Base-by-base conservation (phyloP, 2,329 filamentous ascomycete species). In the Samsoniella hepiali region DNA sequence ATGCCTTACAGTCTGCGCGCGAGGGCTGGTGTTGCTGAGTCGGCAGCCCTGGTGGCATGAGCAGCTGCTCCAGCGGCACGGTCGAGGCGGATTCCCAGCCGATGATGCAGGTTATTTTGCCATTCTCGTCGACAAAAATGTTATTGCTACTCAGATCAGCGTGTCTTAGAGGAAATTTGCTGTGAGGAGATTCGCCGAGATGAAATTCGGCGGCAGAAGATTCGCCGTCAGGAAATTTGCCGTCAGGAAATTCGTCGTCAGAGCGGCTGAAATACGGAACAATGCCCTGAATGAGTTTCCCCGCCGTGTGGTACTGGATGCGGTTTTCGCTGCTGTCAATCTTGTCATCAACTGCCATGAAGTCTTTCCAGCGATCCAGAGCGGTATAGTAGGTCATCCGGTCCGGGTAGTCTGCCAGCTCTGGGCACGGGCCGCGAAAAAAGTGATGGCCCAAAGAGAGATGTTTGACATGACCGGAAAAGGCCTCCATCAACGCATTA, bases 71-170 rank as follows among this genome's bases (percentile, higher is more conserved):
- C 17, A 58, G 17, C 1, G 55, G 55, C 55, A 58, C 36, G 40
- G 55, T 58, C 27, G 55, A 74, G 54, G 72, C 65, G 69, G 69
- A 75, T 65, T 75, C 72, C 63, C 71, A 67, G 63, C 75, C 70
- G 50, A 76, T 71, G 2, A 74, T 63, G 65, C 68, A 68, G 53
- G 69, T 72, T 51, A 75, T 69, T 60, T 75, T 74, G 72, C 71
- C 72, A 60, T 74, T 38, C 58, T 72, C 63, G 58, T 76, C 71
- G 36, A 75, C 71, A 45, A 76, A 71, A 50, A 76, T 72, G 56
- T 76, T 74, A 56, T 71, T 74, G 62, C 62, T 67, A 65, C 74
- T 69, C 31, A 75, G 65, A 63, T 75, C 70, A 56, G 71, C 73
- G 36, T 76, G 60, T 49, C 58, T 50, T 45, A 74, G 68, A 57